These are phyloP conservation scores for Xylariaceae sp. DNA, from an alignment of 2,329 filamentous ascomycete genomes.

Conservation along the genomic window DNA sequence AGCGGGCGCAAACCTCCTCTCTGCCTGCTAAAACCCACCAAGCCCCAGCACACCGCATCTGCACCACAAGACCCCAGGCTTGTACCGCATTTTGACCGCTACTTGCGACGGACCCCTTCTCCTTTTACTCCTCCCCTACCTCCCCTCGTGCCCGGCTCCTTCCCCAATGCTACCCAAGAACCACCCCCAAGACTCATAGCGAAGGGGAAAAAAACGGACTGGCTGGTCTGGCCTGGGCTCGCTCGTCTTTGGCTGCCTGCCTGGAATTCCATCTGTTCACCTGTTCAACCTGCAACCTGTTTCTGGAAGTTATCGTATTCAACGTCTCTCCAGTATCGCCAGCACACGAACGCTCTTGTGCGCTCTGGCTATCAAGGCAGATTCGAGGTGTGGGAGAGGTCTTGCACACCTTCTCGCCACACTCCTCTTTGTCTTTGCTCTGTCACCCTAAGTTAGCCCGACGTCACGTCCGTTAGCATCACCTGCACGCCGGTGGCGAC, in stretches of 20 bases:
- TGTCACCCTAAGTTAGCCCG: conserved; percentile 1
- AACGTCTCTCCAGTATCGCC: conserved; percentile 5
- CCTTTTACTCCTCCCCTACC: conserved; percentile 4
- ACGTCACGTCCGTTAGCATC: conserved; percentile 13
- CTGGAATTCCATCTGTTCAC: neutral
- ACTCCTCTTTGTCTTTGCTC: neutral
- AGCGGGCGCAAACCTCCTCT: neutral
- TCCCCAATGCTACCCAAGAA: conserved; percentile 13
- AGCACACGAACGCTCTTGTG: conserved; percentile 9
- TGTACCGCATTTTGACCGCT: conserved; percentile 21
- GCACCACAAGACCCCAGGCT: conserved; percentile 4
- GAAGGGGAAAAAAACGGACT: no score
- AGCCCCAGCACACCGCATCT: conserved; percentile 3
- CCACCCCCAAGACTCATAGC: conserved; percentile 1
- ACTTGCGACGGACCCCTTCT: conserved; percentile 12
- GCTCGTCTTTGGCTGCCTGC: no score
- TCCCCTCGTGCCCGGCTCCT: neutral
- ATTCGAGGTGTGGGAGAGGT: conserved; percentile 4
- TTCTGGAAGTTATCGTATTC: conserved; percentile 5
- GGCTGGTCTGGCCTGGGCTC: no score
- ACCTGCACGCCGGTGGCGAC: conserved; percentile 9
- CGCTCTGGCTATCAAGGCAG: conserved; percentile 13
- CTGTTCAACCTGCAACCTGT: conserved; percentile 1
- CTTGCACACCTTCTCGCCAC: conserved; percentile 6
- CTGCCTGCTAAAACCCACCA: neutral